Base-by-base conservation (phyloP, 768 basidiomycete species). In the Phlebiopsis flavidoalba region DNA sequence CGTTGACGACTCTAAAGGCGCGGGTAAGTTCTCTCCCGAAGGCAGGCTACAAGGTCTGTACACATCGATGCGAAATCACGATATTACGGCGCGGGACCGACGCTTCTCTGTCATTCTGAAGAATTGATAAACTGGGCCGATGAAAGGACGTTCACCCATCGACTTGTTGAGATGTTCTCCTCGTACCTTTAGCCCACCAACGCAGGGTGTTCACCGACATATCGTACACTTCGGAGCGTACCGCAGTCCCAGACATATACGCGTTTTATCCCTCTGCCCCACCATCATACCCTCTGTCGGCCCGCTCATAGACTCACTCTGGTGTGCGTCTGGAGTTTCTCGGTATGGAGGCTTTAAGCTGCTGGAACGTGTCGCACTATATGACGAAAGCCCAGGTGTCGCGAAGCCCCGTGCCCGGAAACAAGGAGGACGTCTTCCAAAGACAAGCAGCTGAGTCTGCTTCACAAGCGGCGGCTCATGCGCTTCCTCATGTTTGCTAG, bases 351-450 rank as follows among this genome's bases (percentile, higher is more conserved):
- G 87, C 2, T 98, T 95, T 70, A 86, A 89, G 50, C 79, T 97
- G 3, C 76, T 98, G 19, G 91, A 88, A 62, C 82, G 81, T 22
- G 79, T 90, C 17, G 83, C 79, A 43, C 75, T 93, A 48, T 87
- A 85, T 66, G n/a, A n/a, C 26, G 76, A 83, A 53, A 61, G 74
- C 12, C 73, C 76, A 21, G 75, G 80, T 1, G 71, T 70, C 56
- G 64, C 70, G 21, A 83, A 83, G 66, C 80, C n/a, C 73, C 53
- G 95, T 98, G 0, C 96, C 96, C 1, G 87, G 87, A 35, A 91
- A 85, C 75, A 98, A 97, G 71, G 95, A 95, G 72, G 90, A 92
- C 60, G 82, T 98, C 3, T 98, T 98, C n/a, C 82, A 94, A 90
- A 76, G 87, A 84, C 74, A 86, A 85, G 68, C 79, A 79, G 8